Percentiles rank a stretch among this genome's conserved stretches.
phyloP scores from a whole-genome alignment of 2,329 filamentous ascomycete genomes.

The Diaporthe humulicola region DNA sequence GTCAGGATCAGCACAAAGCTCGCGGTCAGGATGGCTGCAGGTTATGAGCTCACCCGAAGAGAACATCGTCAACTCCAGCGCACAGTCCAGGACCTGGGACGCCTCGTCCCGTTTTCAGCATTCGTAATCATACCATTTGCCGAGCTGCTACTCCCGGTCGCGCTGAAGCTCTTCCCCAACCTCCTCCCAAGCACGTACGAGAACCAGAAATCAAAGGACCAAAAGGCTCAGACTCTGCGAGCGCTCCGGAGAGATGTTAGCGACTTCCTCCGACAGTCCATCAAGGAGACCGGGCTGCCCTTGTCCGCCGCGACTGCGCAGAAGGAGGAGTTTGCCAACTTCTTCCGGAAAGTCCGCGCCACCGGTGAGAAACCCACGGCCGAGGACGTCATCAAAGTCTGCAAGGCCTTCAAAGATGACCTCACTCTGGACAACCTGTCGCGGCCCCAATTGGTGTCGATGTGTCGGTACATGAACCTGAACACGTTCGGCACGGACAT shows the following conservation, averaged over 20 bases:
- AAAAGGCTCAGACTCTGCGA: slow-evolving; percentile 85
- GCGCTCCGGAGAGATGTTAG: slow-evolving; percentile 95
- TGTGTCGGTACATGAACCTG: slow-evolving; percentile 98
- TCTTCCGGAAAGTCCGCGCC: slow-evolving; percentile 95
- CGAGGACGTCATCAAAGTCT: slow-evolving; percentile 97
- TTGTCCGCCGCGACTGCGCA: slow-evolving; percentile 87
- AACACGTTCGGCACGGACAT: slow-evolving; percentile 97
- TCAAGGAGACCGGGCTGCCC: slow-evolving; percentile 93
- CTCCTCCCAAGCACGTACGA: slow-evolving; percentile 98
- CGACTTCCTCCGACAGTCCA: slow-evolving; percentile 86
- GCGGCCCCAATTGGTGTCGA: slow-evolving; percentile 93
- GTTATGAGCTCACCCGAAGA: slow-evolving; percentile 94
- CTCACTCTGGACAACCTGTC: slow-evolving; percentile 97
- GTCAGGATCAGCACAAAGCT: slow-evolving; percentile 92
- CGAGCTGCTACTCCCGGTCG: slow-evolving; percentile 90
- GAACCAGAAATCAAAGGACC: slow-evolving; percentile 89
- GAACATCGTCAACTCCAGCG: slow-evolving; percentile 93
- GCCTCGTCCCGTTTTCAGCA: slow-evolving; percentile 94
- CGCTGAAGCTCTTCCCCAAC: slow-evolving; percentile 96
- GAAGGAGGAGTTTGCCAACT: slow-evolving; percentile 93
- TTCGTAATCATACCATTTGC: slow-evolving; percentile 98
- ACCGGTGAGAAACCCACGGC: slow-evolving; percentile 91
- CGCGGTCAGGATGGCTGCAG: slow-evolving; percentile 96
- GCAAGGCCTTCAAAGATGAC: slow-evolving; percentile 99
- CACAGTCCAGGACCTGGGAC: slow-evolving; percentile 93